These are phyloP conservation scores for Closterium sp. DNA, from an alignment of 139 green algal genomes.

Conservation along the genomic window DNA sequence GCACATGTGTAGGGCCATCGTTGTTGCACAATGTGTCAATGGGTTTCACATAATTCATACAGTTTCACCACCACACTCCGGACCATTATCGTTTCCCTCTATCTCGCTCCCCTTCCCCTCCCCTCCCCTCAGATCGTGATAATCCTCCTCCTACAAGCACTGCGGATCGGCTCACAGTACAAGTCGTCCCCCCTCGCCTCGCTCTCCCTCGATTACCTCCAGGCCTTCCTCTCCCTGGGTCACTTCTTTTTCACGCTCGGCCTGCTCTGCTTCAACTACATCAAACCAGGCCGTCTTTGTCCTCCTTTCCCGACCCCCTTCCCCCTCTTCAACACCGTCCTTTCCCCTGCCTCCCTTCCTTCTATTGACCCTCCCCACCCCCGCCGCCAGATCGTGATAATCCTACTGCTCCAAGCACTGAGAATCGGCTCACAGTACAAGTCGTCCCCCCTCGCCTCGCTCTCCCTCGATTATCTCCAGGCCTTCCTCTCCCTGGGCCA, in stretches of 20 bases:
- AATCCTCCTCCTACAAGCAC: neutral
- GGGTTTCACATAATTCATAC: no score
- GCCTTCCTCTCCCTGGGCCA: neutral
- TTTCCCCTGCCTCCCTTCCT: neutral
- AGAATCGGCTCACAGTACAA: neutral
- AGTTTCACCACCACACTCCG: no score
- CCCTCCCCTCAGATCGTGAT: neutral
- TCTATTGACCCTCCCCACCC: neutral
- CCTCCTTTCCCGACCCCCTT: neutral
- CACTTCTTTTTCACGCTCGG: neutral
- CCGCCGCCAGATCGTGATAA: neutral
- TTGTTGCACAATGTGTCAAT: no score
- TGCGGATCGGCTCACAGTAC: conserved; percentile 3
- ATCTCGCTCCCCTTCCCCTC: no score
- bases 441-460: neutral
- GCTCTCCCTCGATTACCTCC: neutral
- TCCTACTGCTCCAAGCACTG: neutral
- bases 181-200: neutral
- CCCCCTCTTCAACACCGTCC: no score
- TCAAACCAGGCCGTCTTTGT: neutral
- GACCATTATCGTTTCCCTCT: neutral
- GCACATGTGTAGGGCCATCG: no score
- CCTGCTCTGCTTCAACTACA: neutral
- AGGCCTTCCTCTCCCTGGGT: neutral
- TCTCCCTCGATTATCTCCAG: neutral